Evolutionary conservation across 495 filamentous ascomycete genomes (phyloP), one percentile per base, ranked within the genome.

Genomic region (Penicillium maclennaniae): DNA sequence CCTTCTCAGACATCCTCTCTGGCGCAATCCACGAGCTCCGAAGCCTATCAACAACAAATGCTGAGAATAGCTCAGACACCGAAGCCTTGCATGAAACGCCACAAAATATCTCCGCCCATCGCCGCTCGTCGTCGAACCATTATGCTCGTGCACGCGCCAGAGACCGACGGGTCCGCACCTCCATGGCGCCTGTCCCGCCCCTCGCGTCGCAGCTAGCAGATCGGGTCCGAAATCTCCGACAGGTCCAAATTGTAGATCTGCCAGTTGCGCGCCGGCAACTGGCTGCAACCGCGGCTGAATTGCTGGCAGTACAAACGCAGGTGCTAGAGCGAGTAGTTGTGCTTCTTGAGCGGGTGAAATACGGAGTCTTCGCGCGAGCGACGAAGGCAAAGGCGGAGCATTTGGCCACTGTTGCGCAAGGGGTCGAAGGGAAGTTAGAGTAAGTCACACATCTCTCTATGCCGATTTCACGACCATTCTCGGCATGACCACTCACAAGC

Each of bases 281-380:
- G 69, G 71, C 72, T 14, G 62, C 63, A 12, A 70, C 58, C 2
- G 74, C 74, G 7, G 68, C 71, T 19, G 59, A 56, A 26, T 63
- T 77, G 1, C 49, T 77, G 25, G 62, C 68, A 12, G 49, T 55
- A 20, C 63, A 65, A 12, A 60, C 71, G 8, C 61, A 54, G 20
- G 49, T 74, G 1, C 43, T 77, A 6, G 74, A 77, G 60, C 65
- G 68, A n/a, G 69, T 65, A 19, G 66, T 77, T 26, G 58, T 69
- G 7, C 55, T 70, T 12, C 67, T 86, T 6, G 83, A 86, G 58
- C 73, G 78, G 43, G 75, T 69, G 8, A 88, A 87, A 58, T 86
- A 91, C 69, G 87, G 87, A 37, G 67, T 78, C 4, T 56, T 88
- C 3, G 79, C 87, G 7, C 73, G 86, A 6, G 69, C 69, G 45